phyloP scores from a whole-genome alignment of 495 filamentous ascomycete genomes.

The Podospora pseudopauciseta region DNA sequence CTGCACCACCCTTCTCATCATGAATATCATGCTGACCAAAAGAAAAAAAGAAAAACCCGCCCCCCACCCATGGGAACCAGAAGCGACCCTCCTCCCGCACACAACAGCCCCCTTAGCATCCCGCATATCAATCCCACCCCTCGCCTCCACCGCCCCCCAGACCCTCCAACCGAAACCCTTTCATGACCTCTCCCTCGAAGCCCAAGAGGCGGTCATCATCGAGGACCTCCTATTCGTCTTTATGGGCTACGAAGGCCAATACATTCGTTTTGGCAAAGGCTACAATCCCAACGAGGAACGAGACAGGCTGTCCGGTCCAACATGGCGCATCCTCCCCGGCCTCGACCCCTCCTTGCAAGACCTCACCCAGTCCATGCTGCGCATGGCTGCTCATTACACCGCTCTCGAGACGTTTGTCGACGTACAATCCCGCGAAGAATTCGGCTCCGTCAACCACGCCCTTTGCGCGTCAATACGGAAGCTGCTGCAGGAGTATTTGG shows the following conservation, averaged over 20 bases:
- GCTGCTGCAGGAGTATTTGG: slow-evolving; percentile 85
- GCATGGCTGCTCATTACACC: slow-evolving; percentile 90
- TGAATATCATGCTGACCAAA: slow-evolving; percentile 7
- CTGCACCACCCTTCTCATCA: too few species aligned
- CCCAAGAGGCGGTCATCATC: slow-evolving; percentile 79
- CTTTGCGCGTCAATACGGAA: slow-evolving; percentile 90
- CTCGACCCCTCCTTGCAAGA: slow-evolving; percentile 89
- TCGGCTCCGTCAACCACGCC: slow-evolving; percentile 93
- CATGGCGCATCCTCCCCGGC: slow-evolving; percentile 73
- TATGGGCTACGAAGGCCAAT: slow-evolving; percentile 98
- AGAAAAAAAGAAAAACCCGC: slow-evolving; percentile 23
- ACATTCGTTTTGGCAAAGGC: slow-evolving; percentile 76
- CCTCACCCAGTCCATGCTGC: slow-evolving; percentile 80
- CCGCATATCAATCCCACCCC: slow-evolving; percentile 78
- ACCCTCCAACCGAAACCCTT: slow-evolving; percentile 68
- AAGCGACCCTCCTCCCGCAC: slow-evolving; percentile 74
- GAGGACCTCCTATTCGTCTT: slow-evolving; percentile 92
- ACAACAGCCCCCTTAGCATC: slow-evolving; percentile 85
- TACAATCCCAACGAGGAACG: slow-evolving; percentile 84
- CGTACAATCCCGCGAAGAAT: slow-evolving; percentile 87
- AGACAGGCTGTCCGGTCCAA: slow-evolving; percentile 76
- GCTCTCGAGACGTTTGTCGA: slow-evolving; percentile 92
- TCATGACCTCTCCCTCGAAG: slow-evolving; percentile 66
- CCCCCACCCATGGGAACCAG: slow-evolving; percentile 65
- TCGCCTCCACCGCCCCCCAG: slow-evolving; percentile 68